Base-by-base conservation (phyloP, 371 early-diverging fungal species). In the Mucor circinelloides region DNA sequence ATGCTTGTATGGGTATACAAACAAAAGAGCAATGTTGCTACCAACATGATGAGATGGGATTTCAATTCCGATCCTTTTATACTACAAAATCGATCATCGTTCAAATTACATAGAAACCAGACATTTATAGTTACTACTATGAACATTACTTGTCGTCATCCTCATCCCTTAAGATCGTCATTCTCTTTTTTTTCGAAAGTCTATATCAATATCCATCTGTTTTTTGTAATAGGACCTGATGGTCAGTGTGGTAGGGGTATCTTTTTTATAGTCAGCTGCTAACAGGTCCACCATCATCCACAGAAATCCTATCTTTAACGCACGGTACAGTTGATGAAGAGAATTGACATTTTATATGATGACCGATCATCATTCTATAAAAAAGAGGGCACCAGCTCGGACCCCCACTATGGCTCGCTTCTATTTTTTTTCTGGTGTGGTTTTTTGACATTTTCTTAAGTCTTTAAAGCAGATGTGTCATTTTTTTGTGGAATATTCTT, bases 311-410 rank as follows among this genome's bases (percentile, higher is more conserved):
- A 27, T 52, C 52, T 52, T 52, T 52, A 52, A 52, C 52, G 52
- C 52, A 52, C 27, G 52, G 25, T 56, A 56, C 56, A 56, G 54
- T 7, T 15, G 5, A 28, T 25, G 28, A 25, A 54, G 28, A 30
- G 52, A 60, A 42, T 60, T 66, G 67, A 67, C 67, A 19, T 67
- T 50, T 67, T 36, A 19, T 60, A 28, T 50, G 42, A 38, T 67
- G 60, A 60, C 66, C 60, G 60, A 66, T 60, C 60, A 58, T 19
- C 31, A 48, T 48, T 32, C 25, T 19, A 10, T 59, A 25, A 34
- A 40, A 44, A 44, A 65, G 44, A 46, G 50, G 66, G 50, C 19
- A 57, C 64, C 66, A 48, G 66, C 59, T 58, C 59, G 66, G 66
- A 48, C 59, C 44, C 59, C 42, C 30, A 28, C 19, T 28, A 56